Evolutionary conservation across 2,329 filamentous ascomycete species (phyloP), one percentile per base, ranked within the genome.

Genomic region (Hysterium pulicare): DNA sequence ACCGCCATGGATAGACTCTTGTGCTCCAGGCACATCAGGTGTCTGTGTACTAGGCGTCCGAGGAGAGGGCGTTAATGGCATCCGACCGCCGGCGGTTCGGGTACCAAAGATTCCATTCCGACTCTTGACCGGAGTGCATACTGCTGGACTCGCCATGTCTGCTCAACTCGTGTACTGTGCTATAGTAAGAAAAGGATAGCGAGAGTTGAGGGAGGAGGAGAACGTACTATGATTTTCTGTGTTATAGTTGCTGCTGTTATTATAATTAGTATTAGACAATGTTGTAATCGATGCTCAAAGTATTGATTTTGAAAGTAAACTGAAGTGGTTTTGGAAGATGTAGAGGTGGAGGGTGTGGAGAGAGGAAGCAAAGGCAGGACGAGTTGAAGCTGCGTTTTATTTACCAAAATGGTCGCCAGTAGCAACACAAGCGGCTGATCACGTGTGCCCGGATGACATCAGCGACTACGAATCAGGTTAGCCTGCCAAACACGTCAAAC

Each of bases 51-150:
- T 75, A 47, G 69, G 68, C 26, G 76, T 75, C 19, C 83, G 80
- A 45, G 93, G 93, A 44, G 91, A 97, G 23, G 93, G 91, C 3
- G 91, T 96, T 64, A 98, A 75, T 57, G 93, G 90, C 78, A 95
- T 90, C 49, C 93, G 88, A 67, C 90, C 90, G 72, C 91, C 90
- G 69, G 90, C 93, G 66, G 90, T 93, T 68, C 90, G 90, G 56
- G 87, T 82, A 55, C 86, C 90, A 76, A 97, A 96, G 61, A 96
- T 80, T 46, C 90, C 89, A 72, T 86, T 83, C 71, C 95, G 91
- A 78, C 87, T 93, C 79, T 96, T 97, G 67, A 93, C 78, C 47
- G 93, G 93, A 48, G 93, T 97, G 61, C 89, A 87, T 70, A 96
- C 82, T 65, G 81, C 75, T 68, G 80, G 73, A 69, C 84, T 86